phyloP scores from a whole-genome alignment of 306 rosid species.

The Styphnolobium japonicum region DNA sequence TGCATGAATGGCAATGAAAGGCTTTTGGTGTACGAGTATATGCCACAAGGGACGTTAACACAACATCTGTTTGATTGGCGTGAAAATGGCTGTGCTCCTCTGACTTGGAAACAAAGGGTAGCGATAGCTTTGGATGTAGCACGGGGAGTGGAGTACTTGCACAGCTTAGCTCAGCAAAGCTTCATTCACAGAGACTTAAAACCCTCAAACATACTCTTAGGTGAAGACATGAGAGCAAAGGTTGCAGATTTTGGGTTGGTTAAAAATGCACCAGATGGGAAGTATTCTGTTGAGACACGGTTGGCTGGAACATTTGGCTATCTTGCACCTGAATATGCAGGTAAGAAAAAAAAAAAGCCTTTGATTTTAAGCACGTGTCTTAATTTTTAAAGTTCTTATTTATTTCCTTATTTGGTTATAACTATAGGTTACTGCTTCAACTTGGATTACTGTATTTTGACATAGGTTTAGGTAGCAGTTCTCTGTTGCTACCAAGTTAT shows the following conservation, averaged over 20 bases:
- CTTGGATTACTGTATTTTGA: not conserved
- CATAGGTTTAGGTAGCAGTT: not conserved
- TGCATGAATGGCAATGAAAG: slow-evolving; percentile 84
- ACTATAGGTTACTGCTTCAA: not conserved
- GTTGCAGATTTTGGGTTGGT: slow-evolving; percentile 92
- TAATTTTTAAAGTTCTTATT: not conserved
- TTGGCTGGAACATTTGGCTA: slow-evolving; percentile 90
- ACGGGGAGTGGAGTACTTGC: slow-evolving; percentile 79
- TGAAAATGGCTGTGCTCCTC: slow-evolving; percentile 50
- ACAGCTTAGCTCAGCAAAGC: slow-evolving; percentile 86
- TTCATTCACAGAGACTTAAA: slow-evolving; percentile 84
- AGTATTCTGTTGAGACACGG: slow-evolving; percentile 78
- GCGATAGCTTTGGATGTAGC: slow-evolving; percentile 83
- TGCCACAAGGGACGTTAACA: slow-evolving; percentile 86
- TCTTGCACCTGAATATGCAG: slow-evolving; percentile 92
- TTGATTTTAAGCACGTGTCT: not conserved
- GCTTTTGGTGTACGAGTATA: slow-evolving; percentile 73
- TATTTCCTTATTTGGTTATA: not conserved
- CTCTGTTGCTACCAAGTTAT: not conserved
- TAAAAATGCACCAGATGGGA: slow-evolving; percentile 81
- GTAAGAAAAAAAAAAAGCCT: slow-evolving; percentile 48
- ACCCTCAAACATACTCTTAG: slow-evolving; percentile 82
- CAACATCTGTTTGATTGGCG: slow-evolving; percentile 74
- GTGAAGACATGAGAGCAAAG: slow-evolving; percentile 87
- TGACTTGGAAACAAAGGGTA: slow-evolving; percentile 83